phyloP scores from a whole-genome alignment of 2,329 filamentous ascomycete genomes.

The Davidsoniella eucalypti region DNA sequence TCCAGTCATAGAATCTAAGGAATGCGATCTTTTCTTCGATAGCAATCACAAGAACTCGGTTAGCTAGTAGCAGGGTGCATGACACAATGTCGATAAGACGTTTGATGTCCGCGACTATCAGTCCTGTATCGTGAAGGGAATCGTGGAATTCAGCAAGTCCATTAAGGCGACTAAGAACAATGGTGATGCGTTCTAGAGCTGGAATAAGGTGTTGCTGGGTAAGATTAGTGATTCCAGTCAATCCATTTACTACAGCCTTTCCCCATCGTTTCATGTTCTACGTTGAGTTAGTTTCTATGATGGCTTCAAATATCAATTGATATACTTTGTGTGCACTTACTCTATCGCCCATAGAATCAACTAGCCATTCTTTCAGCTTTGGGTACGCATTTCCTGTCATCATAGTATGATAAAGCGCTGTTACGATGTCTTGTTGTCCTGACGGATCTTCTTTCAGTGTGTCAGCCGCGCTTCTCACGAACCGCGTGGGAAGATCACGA shows the following conservation, averaged over 20 bases:
- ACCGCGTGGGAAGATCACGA: conserved; percentile 61
- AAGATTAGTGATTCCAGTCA: conserved; percentile 60
- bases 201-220: conserved; percentile 81
- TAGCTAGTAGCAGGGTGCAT: conserved; percentile 57
- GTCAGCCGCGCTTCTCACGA: conserved; percentile 33
- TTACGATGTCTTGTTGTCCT: conserved; percentile 44
- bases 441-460: conserved; percentile 62
- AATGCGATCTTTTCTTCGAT: conserved; percentile 70
- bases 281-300: conserved; percentile 10
- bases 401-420: conserved; percentile 68
- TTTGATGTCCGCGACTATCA: conserved; percentile 45
- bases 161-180: conserved; percentile 67
- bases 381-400: conserved; percentile 67
- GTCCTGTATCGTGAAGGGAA: conserved; percentile 46
- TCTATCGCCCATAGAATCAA: conserved; percentile 64
- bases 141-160: conserved; percentile 73
- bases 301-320: conserved; percentile 5
- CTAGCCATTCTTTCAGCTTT: conserved; percentile 70
- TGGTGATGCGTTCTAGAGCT: conserved; percentile 63
- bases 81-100: conserved; percentile 54
- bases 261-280: conserved; percentile 93
- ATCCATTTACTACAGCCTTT: conserved; percentile 61
- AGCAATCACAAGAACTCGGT: conserved; percentile 54
- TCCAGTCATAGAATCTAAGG: conserved; percentile 62
- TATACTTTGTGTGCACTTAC: conserved; percentile 28